Base-by-base conservation (phyloP, 441 rosid species). In the Pelargonium cotyledonis region DNA sequence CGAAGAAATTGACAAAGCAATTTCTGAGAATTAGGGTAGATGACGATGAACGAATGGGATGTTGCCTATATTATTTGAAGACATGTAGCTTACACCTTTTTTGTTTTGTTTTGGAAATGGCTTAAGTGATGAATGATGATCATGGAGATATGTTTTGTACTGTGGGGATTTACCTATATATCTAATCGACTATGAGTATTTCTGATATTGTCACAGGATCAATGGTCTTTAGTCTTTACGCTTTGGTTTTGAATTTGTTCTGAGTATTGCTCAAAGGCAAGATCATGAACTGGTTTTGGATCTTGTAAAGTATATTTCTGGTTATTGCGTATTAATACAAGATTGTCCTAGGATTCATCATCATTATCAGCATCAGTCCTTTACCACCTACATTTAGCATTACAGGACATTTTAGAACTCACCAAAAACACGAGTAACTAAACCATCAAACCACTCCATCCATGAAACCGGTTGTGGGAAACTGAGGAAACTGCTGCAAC, bases 1-100 rank as follows among this genome's bases (percentile, higher is more conserved):
- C 0, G 92, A 78, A 16, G 90, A 79, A 66, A 93, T 93, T 5
- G 91, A 93, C 68, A 83, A 82, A 85, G 96, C 93, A 10, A 82
- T 93, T 18, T 76, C 83, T 53, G 87, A 84, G 53, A 72, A 61
- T 40, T 77, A 57, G 62, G 9, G 5, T 58, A 19, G 63, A 58
- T 9, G 31, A 58, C n/a, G 23, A 19, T 21, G 29, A 19, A 2
- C 62, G 8, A 57, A 51, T 51, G 58, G 58, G 58, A 5, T 51
- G 15, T 51, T 51, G 58, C 16, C 15, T 51, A 51, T 51, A 51
- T n/a, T 51, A 51, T 7, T 51, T 12, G 8, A 57, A 23, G 18
- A 57, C 62, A 57, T 58, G 63, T 19, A 58, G 63, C 63, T 44
- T 12, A 58, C 3, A 26, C 63, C 10, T 58, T 58, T 58, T 58